Evolutionary conservation across 2,329 filamentous ascomycete genomes (phyloP).

Genomic region (Phialophora tarda): DNA sequence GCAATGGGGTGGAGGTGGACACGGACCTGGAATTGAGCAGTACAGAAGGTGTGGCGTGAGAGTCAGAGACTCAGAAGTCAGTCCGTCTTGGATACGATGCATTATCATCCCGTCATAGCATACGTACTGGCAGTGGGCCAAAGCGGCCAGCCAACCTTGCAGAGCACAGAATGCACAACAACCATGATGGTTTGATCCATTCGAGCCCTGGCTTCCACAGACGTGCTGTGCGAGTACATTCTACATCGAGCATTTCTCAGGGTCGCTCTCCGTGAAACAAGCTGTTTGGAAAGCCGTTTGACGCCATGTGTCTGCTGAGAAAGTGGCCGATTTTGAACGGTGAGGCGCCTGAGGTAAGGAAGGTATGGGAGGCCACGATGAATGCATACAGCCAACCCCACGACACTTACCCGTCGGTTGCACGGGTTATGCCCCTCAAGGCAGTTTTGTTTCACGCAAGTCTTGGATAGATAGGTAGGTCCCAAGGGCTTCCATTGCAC

Average conservation of each 20-base stretch:
- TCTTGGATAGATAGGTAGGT: too few relatives aligned
- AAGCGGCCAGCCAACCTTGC: background rate
- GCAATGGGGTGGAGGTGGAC: background rate
- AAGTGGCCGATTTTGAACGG: too few relatives aligned
- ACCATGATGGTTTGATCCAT: background rate
- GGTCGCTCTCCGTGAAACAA: too few relatives aligned
- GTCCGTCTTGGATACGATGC: background rate
- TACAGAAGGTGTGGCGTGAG: background rate
- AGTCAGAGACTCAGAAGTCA: background rate
- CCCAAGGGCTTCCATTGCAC: background rate
- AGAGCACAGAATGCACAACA: background rate
- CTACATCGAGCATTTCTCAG: background rate
- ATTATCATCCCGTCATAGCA: background rate
- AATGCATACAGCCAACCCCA: too few relatives aligned
- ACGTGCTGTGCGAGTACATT: background rate
- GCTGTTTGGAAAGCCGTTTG: too few relatives aligned
- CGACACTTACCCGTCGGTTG: too few relatives aligned
- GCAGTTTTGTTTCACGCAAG: too few relatives aligned
- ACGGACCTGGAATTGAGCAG: background rate
- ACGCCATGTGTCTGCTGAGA: too few relatives aligned
- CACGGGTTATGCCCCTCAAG: too few relatives aligned
- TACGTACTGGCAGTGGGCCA: background rate
- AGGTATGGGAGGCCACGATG: too few relatives aligned
- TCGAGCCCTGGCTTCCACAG: background rate
- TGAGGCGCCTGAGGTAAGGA: too few relatives aligned